phyloP scores from a whole-genome alignment of 352 stramenopile species.

The Plasmopara muralis region DNA sequence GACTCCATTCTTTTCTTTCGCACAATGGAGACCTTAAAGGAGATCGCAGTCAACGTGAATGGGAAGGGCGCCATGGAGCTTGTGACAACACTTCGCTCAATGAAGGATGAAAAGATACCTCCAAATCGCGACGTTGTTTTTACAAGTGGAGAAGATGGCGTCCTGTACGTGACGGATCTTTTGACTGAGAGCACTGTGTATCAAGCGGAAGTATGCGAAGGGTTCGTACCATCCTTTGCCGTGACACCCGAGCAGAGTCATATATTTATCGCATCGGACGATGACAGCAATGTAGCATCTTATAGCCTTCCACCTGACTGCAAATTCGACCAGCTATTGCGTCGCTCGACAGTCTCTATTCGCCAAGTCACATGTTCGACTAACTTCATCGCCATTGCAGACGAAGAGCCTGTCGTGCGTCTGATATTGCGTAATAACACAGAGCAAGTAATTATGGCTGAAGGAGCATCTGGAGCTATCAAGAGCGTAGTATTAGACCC shows the following conservation, averaged over 20 bases:
- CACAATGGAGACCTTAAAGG: constrained; percentile 68
- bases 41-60: constrained; percentile 67
- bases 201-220: constrained; percentile 50
- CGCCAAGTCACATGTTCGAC: constrained; percentile 58
- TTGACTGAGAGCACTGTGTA: constrained; percentile 37
- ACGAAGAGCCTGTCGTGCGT: constrained; percentile 65
- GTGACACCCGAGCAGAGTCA: constrained; percentile 60
- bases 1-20: constrained; percentile 8
- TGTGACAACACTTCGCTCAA: constrained; percentile 26
- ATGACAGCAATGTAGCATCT: constrained; percentile 63
- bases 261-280: constrained; percentile 59
- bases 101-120: constrained; percentile 28
- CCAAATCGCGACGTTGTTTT: constrained; percentile 50
- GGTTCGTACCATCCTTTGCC: constrained; percentile 59
- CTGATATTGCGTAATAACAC: constrained; percentile 49
- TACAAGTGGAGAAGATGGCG: constrained; percentile 73
- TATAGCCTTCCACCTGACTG: constrained; percentile 55
- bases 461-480: constrained; percentile 54
- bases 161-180: constrained; percentile 72
- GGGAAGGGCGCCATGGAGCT: constrained; percentile 61
- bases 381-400: constrained; percentile 60
- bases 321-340: constrained; percentile 49
- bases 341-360: constrained; percentile 68
- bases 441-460: constrained; percentile 54
- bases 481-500: constrained; percentile 74